Base-by-base conservation (phyloP, 768 basidiomycete genomes). In the Infundibulicybe gibba region DNA sequence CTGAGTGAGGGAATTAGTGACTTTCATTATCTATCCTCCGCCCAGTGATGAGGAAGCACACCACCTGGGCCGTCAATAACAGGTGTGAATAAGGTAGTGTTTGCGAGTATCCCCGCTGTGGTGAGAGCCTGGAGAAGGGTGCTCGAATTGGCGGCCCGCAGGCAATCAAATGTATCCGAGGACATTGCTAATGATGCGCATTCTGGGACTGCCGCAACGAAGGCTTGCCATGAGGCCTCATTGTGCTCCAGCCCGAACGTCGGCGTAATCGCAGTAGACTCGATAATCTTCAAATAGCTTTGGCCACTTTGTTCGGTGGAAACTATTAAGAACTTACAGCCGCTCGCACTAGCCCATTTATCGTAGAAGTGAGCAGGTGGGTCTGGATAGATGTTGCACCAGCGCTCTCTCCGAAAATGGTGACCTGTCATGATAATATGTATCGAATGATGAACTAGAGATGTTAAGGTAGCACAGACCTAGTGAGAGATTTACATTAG, bases 331-430 rank as follows among this genome's bases (percentile, higher is more conserved):
- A n/a, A 42, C 67, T 40, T 55, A 68, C 69, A 0, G 58, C 69
- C 8, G 58, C 65, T 48, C 67, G 47, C 1, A 61, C 67, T 16
- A 65, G 51, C 13, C 48, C 40, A 6, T 42, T 39, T 20, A 72
- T 35, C 1, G 54, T 49, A 2, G 66, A 59, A 47, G 65, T 62
- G 25, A 74, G 51, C 44, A 62, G 62, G 3, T 70, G 65, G 44
- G 68, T 52, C 1, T 66, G 54, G 16, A 68, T 70, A 55, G 64
- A 65, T 15, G 72, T 70, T 1, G 76, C 67, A 0, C 78, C 78
- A 0, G 77, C 77, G 14, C 67, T 71, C 52, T 77, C 65, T 4
- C 77, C 77, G 44, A 71, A 70, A 6, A 71, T 58, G 0, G 73
- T 77, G 2, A 78, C 72, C 65, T 72, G 14, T 15, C n/a, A 42